phyloP scores from a whole-genome alignment of 345 rosid species.

The Brassica juncea region DNA sequence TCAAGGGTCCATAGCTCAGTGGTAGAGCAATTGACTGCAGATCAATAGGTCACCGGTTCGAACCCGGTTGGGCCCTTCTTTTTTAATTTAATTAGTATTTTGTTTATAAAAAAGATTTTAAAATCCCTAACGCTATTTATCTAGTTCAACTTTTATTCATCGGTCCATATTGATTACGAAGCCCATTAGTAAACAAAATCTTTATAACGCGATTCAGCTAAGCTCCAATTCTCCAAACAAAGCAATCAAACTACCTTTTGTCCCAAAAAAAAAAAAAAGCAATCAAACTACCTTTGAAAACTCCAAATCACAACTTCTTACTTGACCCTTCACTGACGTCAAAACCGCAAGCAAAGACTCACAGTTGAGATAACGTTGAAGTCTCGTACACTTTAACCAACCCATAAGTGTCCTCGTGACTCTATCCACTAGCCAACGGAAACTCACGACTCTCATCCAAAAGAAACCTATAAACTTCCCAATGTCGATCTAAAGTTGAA shows the following conservation, averaged over 20 bases:
- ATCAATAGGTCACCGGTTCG: conserved; percentile 81
- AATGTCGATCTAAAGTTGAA: conserved; percentile 53
- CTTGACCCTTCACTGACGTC: too few species aligned
- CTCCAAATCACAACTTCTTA: too few species aligned
- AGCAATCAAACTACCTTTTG: too few species aligned
- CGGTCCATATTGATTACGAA: not conserved
- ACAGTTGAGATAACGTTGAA: not conserved
- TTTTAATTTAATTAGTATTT: not conserved
- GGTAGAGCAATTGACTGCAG: conserved; percentile 94
- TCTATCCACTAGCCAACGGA: conserved; percentile 66
- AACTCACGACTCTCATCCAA: conserved; percentile 58
- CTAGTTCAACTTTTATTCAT: not conserved
- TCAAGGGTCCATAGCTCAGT: conserved; percentile 69
- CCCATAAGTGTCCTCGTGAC: conserved; percentile 68
- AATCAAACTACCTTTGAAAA: too few species aligned
- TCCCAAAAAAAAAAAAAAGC: too few species aligned
- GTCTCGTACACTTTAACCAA: conserved; percentile 46
- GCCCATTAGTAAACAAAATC: not conserved
- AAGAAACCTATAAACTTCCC: conserved; percentile 83
- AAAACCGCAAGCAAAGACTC: too few species aligned
- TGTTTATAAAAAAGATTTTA: not conserved
- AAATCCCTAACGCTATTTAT: too few species aligned
- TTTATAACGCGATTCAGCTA: too few species aligned
- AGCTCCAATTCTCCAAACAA: too few species aligned
- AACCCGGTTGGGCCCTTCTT: conserved; percentile 50